Evolutionary conservation across 2,329 filamentous ascomycete genomes (phyloP), one percentile per base, ranked within the genome.

Genomic region (Penicillium occitanis): DNA sequence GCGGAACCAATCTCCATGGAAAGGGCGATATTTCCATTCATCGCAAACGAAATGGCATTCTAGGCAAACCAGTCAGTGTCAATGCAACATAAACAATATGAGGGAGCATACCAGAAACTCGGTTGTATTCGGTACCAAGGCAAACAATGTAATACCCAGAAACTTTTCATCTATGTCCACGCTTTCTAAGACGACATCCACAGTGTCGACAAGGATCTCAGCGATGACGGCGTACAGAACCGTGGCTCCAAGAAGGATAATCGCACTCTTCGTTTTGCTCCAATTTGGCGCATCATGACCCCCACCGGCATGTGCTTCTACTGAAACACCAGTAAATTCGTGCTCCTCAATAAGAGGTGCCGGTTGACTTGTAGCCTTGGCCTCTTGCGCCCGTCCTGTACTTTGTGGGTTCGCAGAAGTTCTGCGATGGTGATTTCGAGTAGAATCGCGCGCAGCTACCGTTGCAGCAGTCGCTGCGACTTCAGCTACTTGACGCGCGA

Each of bases 1-100:
- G 94, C 94, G 0, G 93, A 97, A 71, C 95, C 95, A 71, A 99
- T 99, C 76, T 99, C 95, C 95, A 99, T 99, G 44, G 93, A 97
- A 19, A 99, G 83, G 0, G 95, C 95, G 78, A 99, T 98, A 78
- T 99, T 99, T 67, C 95, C 95, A 75, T 99, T 98, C 94, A 99
- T 99, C 63, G 95, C 95, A 77, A 99, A 99, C 0, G 93, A 97
- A 67, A 99, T 99, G 76, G 94, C 95, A 79, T 99, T 99, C 89
- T 93, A 67, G 22, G 48, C 42, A 42, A 28, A 6, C 17, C 63
- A 17, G 51, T 67, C n/a, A 65, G 19, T 37, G 5, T 22, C 14
- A 7, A 42, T 46, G 33, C 35, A n/a, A 5, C 30, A 10, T 40
- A 5, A 14, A 46, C 2, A 17, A 30, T 64, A 48, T 51, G 40